A percentile compares a stretch with the other conserved stretches of the same genome.
These are phyloP conservation scores for Paecilomyces sp. DNA, from an alignment of 2,329 filamentous ascomycete genomes.

Conservation along the genomic window DNA sequence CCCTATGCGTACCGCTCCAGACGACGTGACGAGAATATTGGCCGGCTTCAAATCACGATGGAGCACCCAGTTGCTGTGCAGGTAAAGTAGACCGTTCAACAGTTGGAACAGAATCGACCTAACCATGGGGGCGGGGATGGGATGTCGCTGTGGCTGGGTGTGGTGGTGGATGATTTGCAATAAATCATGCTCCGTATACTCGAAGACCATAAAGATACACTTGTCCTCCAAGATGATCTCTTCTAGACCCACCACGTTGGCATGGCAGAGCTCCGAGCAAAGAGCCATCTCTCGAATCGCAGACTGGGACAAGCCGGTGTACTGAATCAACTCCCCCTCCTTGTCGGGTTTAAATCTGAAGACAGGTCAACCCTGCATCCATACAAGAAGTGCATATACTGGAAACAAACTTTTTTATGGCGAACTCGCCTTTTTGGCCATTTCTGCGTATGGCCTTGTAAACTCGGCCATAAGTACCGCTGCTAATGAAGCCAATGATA, in stretches of 20 bases:
- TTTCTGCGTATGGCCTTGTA: conserved; percentile 85
- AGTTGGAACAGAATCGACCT: conserved; percentile 95
- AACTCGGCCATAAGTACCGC: conserved; percentile 93
- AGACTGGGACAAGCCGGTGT: conserved; percentile 95
- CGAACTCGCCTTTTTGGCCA: conserved; percentile 73
- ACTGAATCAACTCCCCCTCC: conserved; percentile 88
- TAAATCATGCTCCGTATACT: conserved; percentile 95
- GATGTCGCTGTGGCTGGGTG: conserved; percentile 77
- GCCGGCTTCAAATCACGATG: conserved; percentile 96
- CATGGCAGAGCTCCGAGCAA: conserved; percentile 82
- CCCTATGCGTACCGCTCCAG: conserved; percentile 86
- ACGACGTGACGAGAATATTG: conserved; percentile 95
- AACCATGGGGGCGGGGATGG: conserved; percentile 81
- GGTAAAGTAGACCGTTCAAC: conserved; percentile 86
- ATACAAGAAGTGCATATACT: not conserved
- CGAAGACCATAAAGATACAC: conserved; percentile 99
- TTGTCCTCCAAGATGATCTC: conserved; percentile 98
- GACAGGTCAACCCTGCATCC: conserved; percentile 8
- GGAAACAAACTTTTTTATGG: conserved; percentile 79
- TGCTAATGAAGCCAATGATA: conserved; percentile 96
- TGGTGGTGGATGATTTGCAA: conserved; percentile 98
- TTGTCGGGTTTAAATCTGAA: conserved; percentile 87
- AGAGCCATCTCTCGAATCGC: conserved; percentile 96
- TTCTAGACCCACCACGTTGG: conserved; percentile 81
- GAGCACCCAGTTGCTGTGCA: conserved; percentile 94